Evolutionary conservation across 2,329 filamentous ascomycete species (phyloP), one percentile per base, ranked within the genome.

Genomic region (Lachnellula hyalina): DNA sequence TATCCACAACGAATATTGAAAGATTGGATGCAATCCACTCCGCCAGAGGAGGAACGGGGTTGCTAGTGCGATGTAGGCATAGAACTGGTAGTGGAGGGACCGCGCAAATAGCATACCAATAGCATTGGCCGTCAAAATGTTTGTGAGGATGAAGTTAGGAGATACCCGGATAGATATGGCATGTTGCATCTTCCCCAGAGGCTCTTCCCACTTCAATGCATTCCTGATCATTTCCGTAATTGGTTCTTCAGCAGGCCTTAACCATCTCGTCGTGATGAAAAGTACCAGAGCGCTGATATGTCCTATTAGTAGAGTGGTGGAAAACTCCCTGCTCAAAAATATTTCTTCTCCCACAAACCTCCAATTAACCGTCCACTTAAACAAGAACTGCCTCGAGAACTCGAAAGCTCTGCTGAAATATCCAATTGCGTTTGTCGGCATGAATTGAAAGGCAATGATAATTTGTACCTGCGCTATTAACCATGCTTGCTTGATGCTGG

Each of bases 301-400:
- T 32, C 75, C 64, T 17, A 72, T 72, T 17, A 89, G 71, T 49
- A 90, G 72, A 21, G 72, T 68, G 12, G 79, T 63, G 15, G 85
- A 81, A 64, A 89, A 89, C 2, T 72, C 68, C 54, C 71, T 78
- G n/a, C 84, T 87, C 47, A 95, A 79, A 65, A 99, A 99, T 0
- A 75, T 72, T 6, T 88, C 82, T 72, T 96, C 91, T 15, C 88
- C 86, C n/a, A 96, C 74, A 70, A 97, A 97, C 52, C 92, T 85
- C 94, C 94, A 99, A 72, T 99, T 99, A 63, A 99, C 94, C 0
- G 94, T 99, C 94, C 94, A 99, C 73, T 93, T 91, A 77, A 93
- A 97, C 65, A 96, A 79, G 74, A 99, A 99, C 64, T 90, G 84
- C 52, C 94, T 81, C 47, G 89, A 91, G 55, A 99, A 80, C 74